Evolutionary conservation across 345 rosid genomes (phyloP), one percentile per base, ranked within the genome.

Genomic region (Citrus mangshanensis): DNA sequence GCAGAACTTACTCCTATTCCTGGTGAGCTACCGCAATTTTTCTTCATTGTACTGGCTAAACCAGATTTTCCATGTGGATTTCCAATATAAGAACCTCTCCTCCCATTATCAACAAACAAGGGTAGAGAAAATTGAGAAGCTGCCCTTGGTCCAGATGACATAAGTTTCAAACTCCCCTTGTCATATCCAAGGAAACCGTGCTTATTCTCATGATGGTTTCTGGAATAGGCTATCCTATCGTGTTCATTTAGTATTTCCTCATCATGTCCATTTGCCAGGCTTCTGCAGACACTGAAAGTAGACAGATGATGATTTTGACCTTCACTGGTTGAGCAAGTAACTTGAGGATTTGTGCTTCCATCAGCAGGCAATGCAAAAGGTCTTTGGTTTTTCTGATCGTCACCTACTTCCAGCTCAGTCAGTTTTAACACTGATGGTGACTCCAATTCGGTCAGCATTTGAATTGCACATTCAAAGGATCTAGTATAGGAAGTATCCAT

Each of bases 391-490:
- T 67, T 42, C 10, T 4, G 68, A 10, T 63, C 16, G 24, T 42
- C 24, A 9, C 79, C 80, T 54, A 61, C 71, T 32, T 77, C 58
- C 18, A 69, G 74, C 32, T 61, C 59, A 5, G 73, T 27, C 51
- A 75, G 38, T 62, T 79, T 75, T 40, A 68, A 58, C n/a, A 9
- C 51, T 7, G 80, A 61, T 35, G 72, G 27, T 9, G 82, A 82
- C 73, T 91, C 86, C 18, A 85, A 56, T 25, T 89, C 89, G 21
- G 74, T 49, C 73, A 94, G 80, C 83, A 91, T 88, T 60, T 89
- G 83, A 72, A 69, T 13, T 0, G 97, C 98, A 37, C 97, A 86
- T 19, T 90, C 91, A 13, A 81, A 93, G 6, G 97, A 91, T 86
- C 87, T 91, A 5, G 81, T 68, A 64, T 81, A 91, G 4, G 95